Conservation (phyloP, 208 protist species). For the Acanthamoeba castellanii region DNA sequence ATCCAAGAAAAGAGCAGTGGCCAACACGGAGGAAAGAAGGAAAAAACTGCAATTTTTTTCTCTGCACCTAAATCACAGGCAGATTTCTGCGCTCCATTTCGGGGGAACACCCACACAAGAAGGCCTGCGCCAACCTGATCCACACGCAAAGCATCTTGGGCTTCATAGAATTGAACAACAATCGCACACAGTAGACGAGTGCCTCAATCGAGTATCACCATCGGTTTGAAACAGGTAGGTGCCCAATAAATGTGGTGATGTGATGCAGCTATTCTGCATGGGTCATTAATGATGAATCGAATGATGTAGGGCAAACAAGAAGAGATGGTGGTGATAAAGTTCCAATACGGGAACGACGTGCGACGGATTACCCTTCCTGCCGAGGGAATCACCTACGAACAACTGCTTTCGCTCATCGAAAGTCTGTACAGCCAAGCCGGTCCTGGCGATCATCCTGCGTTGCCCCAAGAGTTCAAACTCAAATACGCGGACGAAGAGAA, state of each 20-base stretch:
- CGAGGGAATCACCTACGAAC: not conserved
- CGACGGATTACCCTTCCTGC: not conserved
- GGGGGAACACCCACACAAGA: not conserved
- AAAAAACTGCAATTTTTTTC: not conserved
- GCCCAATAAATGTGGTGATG: no score
- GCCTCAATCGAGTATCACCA: no score
- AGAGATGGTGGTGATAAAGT: constrained; percentile 22
- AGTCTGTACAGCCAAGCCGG: not conserved
- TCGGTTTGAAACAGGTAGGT: not conserved
- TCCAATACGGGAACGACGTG: constrained; percentile 22
- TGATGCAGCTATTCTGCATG: not conserved
- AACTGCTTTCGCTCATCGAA: not conserved
- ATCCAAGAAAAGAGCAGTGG: no score
- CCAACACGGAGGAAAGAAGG: no score
- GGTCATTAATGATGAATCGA: not conserved
- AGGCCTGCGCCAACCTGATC: not conserved
- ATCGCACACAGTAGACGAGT: no score
- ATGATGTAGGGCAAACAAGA: not conserved
- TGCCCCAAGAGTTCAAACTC: not conserved
- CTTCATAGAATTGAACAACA: no score
- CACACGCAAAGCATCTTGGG: not conserved
- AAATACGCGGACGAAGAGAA: not conserved
- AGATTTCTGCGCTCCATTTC: not conserved
- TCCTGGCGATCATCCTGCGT: not conserved
- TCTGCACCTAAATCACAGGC: not conserved